phyloP scores from a whole-genome alignment of 441 rosid species.

The Gossypium davidsonii region DNA sequence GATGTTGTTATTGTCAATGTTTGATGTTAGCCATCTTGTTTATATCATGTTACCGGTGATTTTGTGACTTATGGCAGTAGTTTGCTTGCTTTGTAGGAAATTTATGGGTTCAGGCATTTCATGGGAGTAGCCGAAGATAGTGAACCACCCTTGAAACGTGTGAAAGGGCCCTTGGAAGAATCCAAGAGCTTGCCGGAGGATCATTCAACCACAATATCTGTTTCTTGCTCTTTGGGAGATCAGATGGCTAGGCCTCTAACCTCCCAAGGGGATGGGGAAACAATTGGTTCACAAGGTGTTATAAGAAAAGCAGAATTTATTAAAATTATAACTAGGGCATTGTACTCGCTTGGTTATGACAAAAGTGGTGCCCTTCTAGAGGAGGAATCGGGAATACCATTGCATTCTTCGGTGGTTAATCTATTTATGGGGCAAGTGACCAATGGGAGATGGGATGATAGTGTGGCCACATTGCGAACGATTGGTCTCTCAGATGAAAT shows the following conservation, averaged over 20 bases:
- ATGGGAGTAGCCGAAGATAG: slow-evolving; percentile 53
- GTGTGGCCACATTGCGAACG: slow-evolving; percentile 33
- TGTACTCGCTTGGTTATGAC: slow-evolving; percentile 50
- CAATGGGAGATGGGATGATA: slow-evolving; percentile 52
- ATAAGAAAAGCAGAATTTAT: slow-evolving; percentile 43
- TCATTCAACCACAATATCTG: slow-evolving; percentile 21
- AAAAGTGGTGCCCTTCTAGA: slow-evolving; percentile 47
- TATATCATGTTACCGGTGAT: too few species aligned
- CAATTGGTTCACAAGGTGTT: slow-evolving; percentile 40
- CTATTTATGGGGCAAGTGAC: slow-evolving; percentile 37
- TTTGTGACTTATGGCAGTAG: slow-evolving; percentile 14
- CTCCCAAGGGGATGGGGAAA: slow-evolving; percentile 45
- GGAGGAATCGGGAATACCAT: slow-evolving; percentile 46
- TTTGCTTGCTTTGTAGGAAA: too few species aligned
- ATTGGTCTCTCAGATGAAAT: slow-evolving; percentile 40
- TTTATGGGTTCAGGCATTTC: slow-evolving; percentile 50
- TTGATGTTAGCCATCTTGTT: too few species aligned
- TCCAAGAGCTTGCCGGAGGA: slow-evolving; percentile 32
- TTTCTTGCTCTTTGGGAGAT: slow-evolving; percentile 42
- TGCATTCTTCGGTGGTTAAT: slow-evolving; percentile 35
- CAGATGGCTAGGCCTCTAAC: slow-evolving; percentile 48
- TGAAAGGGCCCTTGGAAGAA: slow-evolving; percentile 29
- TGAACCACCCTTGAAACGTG: slow-evolving; percentile 54
- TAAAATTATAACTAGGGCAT: slow-evolving; percentile 42
- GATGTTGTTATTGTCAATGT: too few species aligned